phyloP scores from a whole-genome alignment of 2,329 filamentous ascomycete species.

The Alternaria sp. region DNA sequence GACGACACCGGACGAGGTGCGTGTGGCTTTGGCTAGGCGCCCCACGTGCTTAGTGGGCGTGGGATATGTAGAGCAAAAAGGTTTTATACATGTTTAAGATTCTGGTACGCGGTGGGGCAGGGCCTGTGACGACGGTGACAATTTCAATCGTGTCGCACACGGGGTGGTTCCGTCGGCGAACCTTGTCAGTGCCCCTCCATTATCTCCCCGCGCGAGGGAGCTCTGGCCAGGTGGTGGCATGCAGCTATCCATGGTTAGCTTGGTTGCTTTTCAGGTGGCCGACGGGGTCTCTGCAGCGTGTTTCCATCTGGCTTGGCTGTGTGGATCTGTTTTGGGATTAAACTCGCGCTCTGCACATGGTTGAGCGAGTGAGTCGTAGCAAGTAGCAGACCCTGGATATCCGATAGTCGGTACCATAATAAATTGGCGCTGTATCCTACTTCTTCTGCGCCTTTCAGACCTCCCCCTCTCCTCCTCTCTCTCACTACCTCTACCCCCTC shows the following conservation, averaged over 20 bases:
- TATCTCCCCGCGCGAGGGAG: constrained; percentile 26
- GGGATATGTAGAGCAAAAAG: constrained; percentile 24
- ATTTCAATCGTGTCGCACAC: constrained; percentile 21
- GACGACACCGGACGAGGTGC: not conserved
- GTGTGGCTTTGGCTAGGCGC: constrained; percentile 19
- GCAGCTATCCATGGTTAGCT: constrained; percentile 15
- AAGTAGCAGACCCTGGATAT: constrained; percentile 9
- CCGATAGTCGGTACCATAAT: constrained; percentile 33
- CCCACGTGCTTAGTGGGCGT: constrained; percentile 20
- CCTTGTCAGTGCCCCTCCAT: constrained; percentile 17
- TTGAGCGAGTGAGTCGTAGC: constrained; percentile 19
- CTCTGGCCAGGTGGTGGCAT: constrained; percentile 32
- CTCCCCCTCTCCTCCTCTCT: constrained; percentile 8
- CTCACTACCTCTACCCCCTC: constrained; percentile 2
- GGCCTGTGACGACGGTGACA: constrained; percentile 20
- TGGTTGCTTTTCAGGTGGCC: constrained; percentile 35
- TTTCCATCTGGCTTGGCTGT: constrained; percentile 32
- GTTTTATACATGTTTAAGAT: constrained; percentile 28
- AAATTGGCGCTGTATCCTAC: constrained; percentile 24
- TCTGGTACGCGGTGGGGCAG: constrained; percentile 15
- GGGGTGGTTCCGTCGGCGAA: constrained; percentile 14
- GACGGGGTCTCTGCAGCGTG: constrained; percentile 20
- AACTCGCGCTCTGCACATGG: constrained; percentile 20
- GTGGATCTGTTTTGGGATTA: constrained; percentile 34
- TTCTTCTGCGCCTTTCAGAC: constrained; percentile 7